Conservation (phyloP, 2,329 filamentous ascomycete genomes). For the Fusarium pininemorale region DNA sequence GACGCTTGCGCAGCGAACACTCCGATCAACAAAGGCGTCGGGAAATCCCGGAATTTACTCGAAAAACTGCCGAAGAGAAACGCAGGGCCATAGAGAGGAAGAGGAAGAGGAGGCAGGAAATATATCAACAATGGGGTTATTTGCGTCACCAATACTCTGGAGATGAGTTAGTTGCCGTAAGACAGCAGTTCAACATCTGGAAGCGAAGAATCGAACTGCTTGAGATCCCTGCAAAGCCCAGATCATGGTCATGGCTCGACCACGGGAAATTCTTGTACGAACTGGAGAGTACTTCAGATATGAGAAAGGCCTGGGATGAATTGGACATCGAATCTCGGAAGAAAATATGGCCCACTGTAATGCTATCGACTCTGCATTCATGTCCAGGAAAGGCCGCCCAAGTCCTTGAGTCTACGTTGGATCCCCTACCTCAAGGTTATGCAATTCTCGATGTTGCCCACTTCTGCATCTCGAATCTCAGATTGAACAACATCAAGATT, state of each 20-base stretch:
- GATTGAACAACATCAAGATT: constrained; percentile 21
- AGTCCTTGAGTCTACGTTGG: constrained; percentile 51
- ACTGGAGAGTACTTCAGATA: constrained; percentile 40
- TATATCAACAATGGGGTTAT: constrained; percentile 47
- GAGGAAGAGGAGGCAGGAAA: constrained; percentile 8
- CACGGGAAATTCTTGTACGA: constrained; percentile 45
- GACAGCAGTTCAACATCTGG: constrained; percentile 44
- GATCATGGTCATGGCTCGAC: constrained; percentile 41
- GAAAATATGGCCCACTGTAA: constrained; percentile 46
- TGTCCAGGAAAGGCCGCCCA: constrained; percentile 45
- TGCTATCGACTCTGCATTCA: constrained; percentile 49
- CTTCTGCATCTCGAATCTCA: constrained; percentile 42
- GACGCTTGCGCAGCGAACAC: not conserved
- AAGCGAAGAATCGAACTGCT: constrained; percentile 41
- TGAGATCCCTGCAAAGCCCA: constrained; percentile 18
- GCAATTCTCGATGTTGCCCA: constrained; percentile 50
- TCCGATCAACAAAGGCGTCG: not conserved
- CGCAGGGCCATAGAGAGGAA: not conserved
- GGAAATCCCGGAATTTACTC: not conserved
- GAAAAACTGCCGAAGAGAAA: constrained; percentile 2
- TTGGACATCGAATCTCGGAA: constrained; percentile 41
- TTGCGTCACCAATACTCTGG: constrained; percentile 41
- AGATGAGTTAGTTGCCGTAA: constrained; percentile 34
- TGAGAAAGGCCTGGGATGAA: constrained; percentile 48
- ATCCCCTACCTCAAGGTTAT: constrained; percentile 50